Base-by-base conservation (phyloP, 139 green algal genomes). In the Coelastrella sp. region DNA sequence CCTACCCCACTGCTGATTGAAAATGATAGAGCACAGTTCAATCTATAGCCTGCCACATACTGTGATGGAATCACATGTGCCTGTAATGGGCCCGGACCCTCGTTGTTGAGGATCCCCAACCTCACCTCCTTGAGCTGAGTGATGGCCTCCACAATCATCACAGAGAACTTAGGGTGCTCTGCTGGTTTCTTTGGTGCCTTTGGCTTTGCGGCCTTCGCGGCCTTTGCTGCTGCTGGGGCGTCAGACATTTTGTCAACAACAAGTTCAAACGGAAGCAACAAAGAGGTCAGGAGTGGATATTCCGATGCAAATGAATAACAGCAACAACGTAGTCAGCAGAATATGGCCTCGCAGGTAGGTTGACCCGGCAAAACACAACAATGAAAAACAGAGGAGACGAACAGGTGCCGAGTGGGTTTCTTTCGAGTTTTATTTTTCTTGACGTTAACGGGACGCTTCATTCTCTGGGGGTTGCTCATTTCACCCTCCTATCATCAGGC, bases 111-210 rank as follows among this genome's bases (percentile, higher is more conserved):
- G 68, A 80, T 80, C 25, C 63, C 74, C 74, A 57, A 19, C 15
- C 78, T 65, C 59, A 90, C 86, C 86, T 91, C 96, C 91, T 98
- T 98, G 60, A 98, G 94, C 9, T 87, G 75, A 60, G 91, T 75
- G 85, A 98, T 94, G 57, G 96, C 96, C 78, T 95, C 96, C 14
- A 90, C 92, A 22, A 98, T 92, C 85, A 97, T 93, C n/a, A n/a
- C 35, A 14, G 78, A 49, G 87, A 92, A 94, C 14, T 79, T 79
- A 11, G 92, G 92, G 78, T 94, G 92, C 24, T 89, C 80, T 7
- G 92, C 87, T 15, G 87, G 84, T 25, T 91, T 91, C 76, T 86
- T 82, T 8, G 70, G 70, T 25, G 82, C 59, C 86, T 73, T 87
- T 8, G 90, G 72, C 92, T 93, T 92, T n/a, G 63, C 27, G 25